Conservation (phyloP, 2,329 filamentous ascomycete genomes). For the Penicillium sp. region DNA sequence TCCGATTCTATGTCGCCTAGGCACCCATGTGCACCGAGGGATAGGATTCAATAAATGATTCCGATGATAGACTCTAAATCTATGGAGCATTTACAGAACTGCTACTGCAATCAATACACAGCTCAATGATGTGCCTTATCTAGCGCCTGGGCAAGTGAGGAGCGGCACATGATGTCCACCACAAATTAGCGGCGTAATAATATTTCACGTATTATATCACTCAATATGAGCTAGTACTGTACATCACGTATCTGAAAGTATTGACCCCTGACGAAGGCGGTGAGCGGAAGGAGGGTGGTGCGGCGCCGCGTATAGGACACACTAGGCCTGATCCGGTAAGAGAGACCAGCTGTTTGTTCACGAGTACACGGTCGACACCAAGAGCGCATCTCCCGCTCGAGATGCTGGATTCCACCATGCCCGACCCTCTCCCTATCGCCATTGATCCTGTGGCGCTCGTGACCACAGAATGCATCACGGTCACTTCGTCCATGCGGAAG, state of each 20-base stretch:
- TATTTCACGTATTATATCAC: neutral
- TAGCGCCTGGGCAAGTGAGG: neutral
- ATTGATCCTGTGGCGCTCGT: conserved; percentile 89
- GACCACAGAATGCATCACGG: conserved; percentile 97
- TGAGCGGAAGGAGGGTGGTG: conserved; percentile 4
- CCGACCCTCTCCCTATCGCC: conserved; percentile 63
- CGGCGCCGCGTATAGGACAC: no score
- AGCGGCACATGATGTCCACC: neutral
- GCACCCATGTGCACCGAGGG: neutral
- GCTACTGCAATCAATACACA: neutral
- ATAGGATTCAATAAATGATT: neutral
- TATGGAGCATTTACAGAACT: neutral
- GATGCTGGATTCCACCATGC: conserved; percentile 30
- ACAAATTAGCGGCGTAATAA: neutral
- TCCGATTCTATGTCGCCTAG: neutral
- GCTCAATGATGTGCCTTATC: neutral
- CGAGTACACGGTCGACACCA: conserved; percentile 20
- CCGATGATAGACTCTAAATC: neutral
- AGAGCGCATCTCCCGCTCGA: conserved; percentile 21
- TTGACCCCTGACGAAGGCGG: conserved; percentile 24
- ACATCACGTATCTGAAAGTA: neutral
- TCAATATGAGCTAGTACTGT: neutral
- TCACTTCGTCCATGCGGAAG: conserved; percentile 97
- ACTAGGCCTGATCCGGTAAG: no score
- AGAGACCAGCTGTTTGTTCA: conserved; percentile 29